Base-by-base conservation (phyloP, 2,329 filamentous ascomycete genomes). In the Beauveria asiatica region DNA sequence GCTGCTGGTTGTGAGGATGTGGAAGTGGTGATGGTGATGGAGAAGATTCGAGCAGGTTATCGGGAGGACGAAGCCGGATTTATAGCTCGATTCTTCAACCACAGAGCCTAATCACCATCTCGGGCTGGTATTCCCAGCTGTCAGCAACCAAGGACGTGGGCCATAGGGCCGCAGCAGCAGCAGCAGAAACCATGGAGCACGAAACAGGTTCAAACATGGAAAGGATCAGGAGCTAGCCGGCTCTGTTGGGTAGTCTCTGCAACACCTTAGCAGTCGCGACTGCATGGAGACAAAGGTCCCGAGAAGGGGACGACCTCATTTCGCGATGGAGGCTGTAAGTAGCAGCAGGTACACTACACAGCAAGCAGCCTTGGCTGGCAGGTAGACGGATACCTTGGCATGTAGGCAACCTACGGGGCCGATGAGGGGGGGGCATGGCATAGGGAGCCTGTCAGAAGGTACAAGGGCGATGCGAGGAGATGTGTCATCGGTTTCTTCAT, bases 1-100 rank as follows among this genome's bases (percentile, higher is more conserved):
- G 51, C 39, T 60, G 58, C 30, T 54, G 51, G 50, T 25, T 53
- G 58, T 60, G 17, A 44, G 55, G 58, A 44, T 53, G 54, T 59
- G 57, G 23, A 23, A 51, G 23, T 55, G 41, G 30, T 49, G 50
- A 30, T 60, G 58, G 42, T 55, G 58, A 61, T 44, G n/a, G 59
- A 61, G 59, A 57, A 57, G 53, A 55, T 51, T 57, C 46, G 59
- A 61, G 59, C 59, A 57, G 19, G 25, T 53, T 61, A 56, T 30
- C 10, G 33, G 41, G 41, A 23, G 54, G 48, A 48, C 5, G 11
- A 50, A 39, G 5, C 27, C 13, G 27, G 37, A 58, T 61, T 61
- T 61, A 61, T 61, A 61, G 21, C 49, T 44, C 8, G 4, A 21
- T 8, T 33, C 13, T 19, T 30, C 53, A 19, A 42, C 37, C 16